phyloP scores from a whole-genome alignment of 805 yeast genomes.

The Jamesozyma piceae region DNA sequence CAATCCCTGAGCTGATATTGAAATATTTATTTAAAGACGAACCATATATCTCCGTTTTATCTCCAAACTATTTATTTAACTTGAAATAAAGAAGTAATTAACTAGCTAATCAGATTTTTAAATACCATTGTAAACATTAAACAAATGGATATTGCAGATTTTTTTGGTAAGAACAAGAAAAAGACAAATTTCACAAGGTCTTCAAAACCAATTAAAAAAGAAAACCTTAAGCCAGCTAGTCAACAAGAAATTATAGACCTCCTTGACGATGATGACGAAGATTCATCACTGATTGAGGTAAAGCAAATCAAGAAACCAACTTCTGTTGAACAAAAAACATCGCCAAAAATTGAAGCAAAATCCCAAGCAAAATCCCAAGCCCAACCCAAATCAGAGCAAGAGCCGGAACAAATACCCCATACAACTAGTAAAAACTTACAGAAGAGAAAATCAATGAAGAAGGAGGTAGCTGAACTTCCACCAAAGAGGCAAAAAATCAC shows the following conservation, averaged over 20 bases:
- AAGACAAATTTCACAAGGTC: background rate
- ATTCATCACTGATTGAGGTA: slow-evolving; percentile 4
- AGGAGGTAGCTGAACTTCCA: background rate
- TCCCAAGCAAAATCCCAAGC: too few species aligned
- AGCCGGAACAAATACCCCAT: background rate
- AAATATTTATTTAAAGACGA: too few species aligned
- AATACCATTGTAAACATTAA: too few species aligned
- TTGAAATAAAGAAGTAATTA: too few species aligned
- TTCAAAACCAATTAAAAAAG: background rate
- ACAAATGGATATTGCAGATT: slow-evolving; percentile 31
- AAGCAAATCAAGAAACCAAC: background rate
- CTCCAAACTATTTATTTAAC: too few species aligned
- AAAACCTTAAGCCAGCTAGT: slow-evolving; percentile 7
- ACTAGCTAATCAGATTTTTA: too few species aligned
- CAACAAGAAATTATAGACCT: slow-evolving; percentile 21
- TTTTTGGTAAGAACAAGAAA: slow-evolving; percentile 27
- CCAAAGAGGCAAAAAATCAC: background rate
- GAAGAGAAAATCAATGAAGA: background rate
- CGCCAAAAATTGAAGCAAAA: background rate
- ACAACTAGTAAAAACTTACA: background rate
- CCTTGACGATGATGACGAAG: slow-evolving; percentile 24
- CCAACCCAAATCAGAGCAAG: background rate
- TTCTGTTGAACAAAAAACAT: background rate
- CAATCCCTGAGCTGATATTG: too few species aligned
- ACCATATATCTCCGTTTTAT: too few species aligned